Evolutionary conservation across 2,329 filamentous ascomycete species (phyloP), one percentile per base, ranked within the genome.

Genomic region (Coleophoma cylindrospora): DNA sequence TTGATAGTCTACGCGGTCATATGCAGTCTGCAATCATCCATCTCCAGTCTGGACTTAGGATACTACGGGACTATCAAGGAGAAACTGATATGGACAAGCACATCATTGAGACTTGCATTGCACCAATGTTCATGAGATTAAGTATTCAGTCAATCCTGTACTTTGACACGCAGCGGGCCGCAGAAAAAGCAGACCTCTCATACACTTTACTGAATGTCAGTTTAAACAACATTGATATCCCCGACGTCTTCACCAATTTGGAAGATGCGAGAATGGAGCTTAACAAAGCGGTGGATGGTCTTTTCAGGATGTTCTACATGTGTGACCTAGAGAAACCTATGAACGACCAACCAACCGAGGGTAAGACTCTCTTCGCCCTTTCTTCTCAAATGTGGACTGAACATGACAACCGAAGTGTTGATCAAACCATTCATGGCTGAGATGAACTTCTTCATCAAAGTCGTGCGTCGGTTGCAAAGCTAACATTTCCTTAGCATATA

Each of bases 21-120:
- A 61, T 58, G 19, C 54, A 54, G 13, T 58, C 57, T 7, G 62
- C 63, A 6, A 57, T 63, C 48, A 46, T 61, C n/a, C 63, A 65
- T 55, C 46, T 65, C 21, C 50, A 60, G 17, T 60, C 54, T 48
- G 62, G 62, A 2, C 40, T 65, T 7, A 57, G 58, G 45, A 41
- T 54, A 52, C 43, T 36, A 17, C 47, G 34, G 34, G 47, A 22
- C n/a, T 49, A 43, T 37, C 22, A n/a, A 33, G 12, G 19, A n/a
- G n/a, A 45, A 12, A 8, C 40, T 17, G 14, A 40, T 14, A 43
- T 34, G 4, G 50, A 50, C 11, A 27, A n/a, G 14, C 37, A 52
- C 21, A 19, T 50, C 17, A 46, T 45, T 21, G 34, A 48, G 27
- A 33, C 37, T 33, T 17, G 40, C 19, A 49, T 52, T 17, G 33